Percentiles rank a stretch among this genome's conserved stretches.
Evolutionary conservation across 768 basidiomycete species (phyloP).

Genomic region (Amanita subjunquillea): DNA sequence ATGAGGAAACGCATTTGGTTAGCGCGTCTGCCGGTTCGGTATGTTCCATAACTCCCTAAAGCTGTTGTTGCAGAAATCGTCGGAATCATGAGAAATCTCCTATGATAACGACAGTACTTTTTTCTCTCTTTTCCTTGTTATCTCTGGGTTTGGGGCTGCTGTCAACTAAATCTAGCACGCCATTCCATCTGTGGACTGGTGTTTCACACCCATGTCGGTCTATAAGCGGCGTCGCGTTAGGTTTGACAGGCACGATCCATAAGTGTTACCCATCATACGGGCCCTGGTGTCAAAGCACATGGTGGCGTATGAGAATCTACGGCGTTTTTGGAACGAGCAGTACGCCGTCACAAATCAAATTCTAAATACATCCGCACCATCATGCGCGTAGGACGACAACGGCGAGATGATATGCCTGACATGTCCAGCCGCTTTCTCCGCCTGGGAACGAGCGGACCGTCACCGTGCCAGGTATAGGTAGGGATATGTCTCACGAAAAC

Average conservation of each 20-base stretch:
- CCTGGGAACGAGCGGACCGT: not conserved
- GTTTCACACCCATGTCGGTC: not conserved
- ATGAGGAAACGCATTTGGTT: no score
- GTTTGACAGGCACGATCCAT: slow-evolving; percentile 1
- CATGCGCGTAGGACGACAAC: not conserved
- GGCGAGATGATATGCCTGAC: not conserved
- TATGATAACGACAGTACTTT: not conserved
- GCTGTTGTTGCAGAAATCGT: not conserved
- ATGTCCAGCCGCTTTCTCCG: not conserved
- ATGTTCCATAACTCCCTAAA: not conserved
- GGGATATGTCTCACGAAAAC: no score
- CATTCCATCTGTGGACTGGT: not conserved
- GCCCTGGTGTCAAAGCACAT: not conserved
- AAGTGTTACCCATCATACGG: not conserved
- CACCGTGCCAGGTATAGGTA: no score
- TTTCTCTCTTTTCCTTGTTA: not conserved
- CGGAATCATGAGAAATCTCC: not conserved
- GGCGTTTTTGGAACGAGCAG: not conserved
- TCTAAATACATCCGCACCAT: not conserved
- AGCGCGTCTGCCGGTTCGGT: not conserved
- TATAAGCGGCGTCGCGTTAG: slow-evolving; percentile 1
- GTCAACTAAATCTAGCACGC: not conserved
- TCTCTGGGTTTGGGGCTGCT: not conserved
- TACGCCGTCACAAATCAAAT: not conserved
- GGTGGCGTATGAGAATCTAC: slow-evolving; percentile 1